Evolutionary conservation across 805 yeast genomes (phyloP), one percentile per base, ranked within the genome.

Genomic region (Martiniozyma abietophila): DNA sequence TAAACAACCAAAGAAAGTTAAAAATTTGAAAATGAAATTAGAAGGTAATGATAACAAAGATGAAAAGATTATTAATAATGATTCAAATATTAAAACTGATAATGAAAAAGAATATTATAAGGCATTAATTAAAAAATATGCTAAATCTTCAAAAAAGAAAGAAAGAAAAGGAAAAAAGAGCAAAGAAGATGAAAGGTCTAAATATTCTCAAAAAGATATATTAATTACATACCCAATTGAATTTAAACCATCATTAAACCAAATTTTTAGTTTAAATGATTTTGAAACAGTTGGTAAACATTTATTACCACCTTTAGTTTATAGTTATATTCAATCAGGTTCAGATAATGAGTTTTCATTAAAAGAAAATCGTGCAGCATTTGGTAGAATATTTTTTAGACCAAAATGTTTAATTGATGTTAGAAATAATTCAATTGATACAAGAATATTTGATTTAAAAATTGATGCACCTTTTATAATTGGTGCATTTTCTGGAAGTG

Each of bases 401-500:
- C 97, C 97, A 11, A 65, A 69, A 39, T 68, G 88, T 18, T 61
- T 88, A 35, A 80, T 83, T 9, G 86, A 89, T 52, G 95, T 88
- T 6, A 48, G 63, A 3, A 50, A 68, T 14, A 71, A 81, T 23
- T 82, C 79, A 43, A 48, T 72, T 21, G 54, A 74, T 4, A 76
- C 92, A 4, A 29, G 71, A 9, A 72, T 89, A 70, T 62, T 88
- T 23, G 95, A 95, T 6, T 48, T 68, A 17, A 59, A 63, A 29
- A 61, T 72, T 4, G 64, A 69, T 15, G 80, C 76, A 4, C 97
- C 97, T 9, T 83, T 89, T 52, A 88, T 86, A 50, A 73, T 80
- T 36, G 71, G 92, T 12, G 96, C 96, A 1, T 83, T 95, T 19
- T 96, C 96, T 0, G 69, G 86, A 29, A 89, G 94, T 25, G 76